These are phyloP conservation scores for Tulasnella sp. DNA, from an alignment of 768 basidiomycete genomes.

Conservation along the genomic window DNA sequence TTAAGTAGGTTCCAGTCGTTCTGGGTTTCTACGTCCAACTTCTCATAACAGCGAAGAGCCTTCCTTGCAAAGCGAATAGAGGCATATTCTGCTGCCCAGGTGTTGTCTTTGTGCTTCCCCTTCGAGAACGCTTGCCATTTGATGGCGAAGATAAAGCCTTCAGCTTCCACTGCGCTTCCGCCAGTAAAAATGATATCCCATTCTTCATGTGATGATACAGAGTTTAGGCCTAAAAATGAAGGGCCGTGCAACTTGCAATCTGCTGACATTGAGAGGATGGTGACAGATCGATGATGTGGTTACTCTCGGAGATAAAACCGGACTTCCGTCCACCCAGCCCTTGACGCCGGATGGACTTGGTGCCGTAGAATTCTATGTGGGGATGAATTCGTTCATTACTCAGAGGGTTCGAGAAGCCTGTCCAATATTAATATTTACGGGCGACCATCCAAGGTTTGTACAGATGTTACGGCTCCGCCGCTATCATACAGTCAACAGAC, in stretches of 20 bases:
- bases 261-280: background rate
- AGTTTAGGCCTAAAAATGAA: background rate
- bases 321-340: background rate
- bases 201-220: background rate
- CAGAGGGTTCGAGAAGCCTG: too few species aligned
- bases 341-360: too few species aligned
- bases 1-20: background rate
- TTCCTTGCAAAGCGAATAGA: background rate
- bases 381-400: too few species aligned
- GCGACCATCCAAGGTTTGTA: too few species aligned
- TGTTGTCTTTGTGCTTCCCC: background rate
- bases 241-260: background rate
- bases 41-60: conserved; percentile 6
- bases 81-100: conserved; percentile 1
- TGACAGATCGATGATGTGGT: background rate
- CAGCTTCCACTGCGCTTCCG: background rate
- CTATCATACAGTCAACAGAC: background rate
- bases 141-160: background rate
- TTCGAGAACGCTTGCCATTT: background rate
- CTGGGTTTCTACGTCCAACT: background rate
- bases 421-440: too few species aligned
- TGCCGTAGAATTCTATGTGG: too few species aligned
- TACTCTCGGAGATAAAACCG: background rate
- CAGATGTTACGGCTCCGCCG: too few species aligned
- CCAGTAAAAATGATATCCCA: background rate